Evolutionary conservation across 331 rosid species (phyloP).

Genomic region (Phaseolus coccineus): DNA sequence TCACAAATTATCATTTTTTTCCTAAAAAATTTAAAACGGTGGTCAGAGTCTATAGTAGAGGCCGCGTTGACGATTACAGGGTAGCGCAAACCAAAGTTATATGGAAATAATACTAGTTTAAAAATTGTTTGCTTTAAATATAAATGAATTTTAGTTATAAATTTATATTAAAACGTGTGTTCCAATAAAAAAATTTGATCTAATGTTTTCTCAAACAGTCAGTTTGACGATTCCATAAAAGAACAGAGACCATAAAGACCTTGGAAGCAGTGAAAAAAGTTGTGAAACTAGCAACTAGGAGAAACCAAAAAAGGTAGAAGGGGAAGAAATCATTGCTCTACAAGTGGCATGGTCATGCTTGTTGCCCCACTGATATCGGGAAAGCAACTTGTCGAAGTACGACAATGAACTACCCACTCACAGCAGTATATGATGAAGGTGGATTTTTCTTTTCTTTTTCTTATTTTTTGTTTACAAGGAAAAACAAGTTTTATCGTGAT

Average conservation of each 20-base stretch:
- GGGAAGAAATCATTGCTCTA: conserved; percentile 25
- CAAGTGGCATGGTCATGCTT: conserved; percentile 35
- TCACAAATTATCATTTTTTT: conserved; percentile 18
- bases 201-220: background rate
- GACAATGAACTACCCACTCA: conserved; percentile 32
- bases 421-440: conserved; percentile 22
- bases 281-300: background rate
- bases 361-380: conserved; percentile 29
- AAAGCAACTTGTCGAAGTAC: conserved; percentile 33
- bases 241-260: conserved; percentile 6
- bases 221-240: conserved; percentile 30
- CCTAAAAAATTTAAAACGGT: background rate
- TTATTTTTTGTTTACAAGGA: background rate
- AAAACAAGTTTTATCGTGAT: conserved; percentile 14
- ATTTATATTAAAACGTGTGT: background rate
- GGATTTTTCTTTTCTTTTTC: background rate
- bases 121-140: background rate
- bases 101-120: conserved; percentile 14
- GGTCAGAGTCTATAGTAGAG: background rate
- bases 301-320: conserved; percentile 21
- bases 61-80: conserved; percentile 40
- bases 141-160: background rate
- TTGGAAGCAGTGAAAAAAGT: conserved; percentile 32
- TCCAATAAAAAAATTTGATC: background rate
- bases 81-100: background rate